These are phyloP conservation scores for Seminavis robusta DNA, from an alignment of 108 stramenopile species.

Conservation along the genomic window DNA sequence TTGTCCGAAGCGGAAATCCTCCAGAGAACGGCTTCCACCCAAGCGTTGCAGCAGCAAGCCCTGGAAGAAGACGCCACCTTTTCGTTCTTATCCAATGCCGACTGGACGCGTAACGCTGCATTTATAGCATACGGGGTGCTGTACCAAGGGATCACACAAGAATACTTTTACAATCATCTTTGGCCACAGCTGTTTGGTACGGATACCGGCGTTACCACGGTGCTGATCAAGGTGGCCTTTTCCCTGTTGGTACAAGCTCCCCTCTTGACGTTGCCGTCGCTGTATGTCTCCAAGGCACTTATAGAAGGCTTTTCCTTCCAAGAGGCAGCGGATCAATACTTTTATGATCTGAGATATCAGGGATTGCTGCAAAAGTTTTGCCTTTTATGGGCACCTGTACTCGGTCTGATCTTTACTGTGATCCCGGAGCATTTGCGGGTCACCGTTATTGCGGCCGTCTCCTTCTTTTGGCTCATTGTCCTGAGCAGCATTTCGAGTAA, in stretches of 20 bases:
- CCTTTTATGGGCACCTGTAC: slow-evolving; percentile 47
- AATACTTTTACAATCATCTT: slow-evolving; percentile 57
- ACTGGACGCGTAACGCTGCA: slow-evolving; percentile 16
- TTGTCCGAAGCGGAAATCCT: too few species aligned
- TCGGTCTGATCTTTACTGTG: slow-evolving; percentile 46
- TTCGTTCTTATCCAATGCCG: too few species aligned
- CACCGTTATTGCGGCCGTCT: slow-evolving; percentile 40
- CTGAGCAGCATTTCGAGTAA: too few species aligned
- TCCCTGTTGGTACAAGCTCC: slow-evolving; percentile 40
- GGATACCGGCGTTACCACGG: slow-evolving; percentile 22
- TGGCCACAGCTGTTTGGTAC: slow-evolving; percentile 50
- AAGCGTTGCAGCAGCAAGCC: background rate
- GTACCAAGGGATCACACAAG: slow-evolving; percentile 59
- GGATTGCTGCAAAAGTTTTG: slow-evolving; percentile 56
- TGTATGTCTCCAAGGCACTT: slow-evolving; percentile 51
- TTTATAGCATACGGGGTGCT: slow-evolving; percentile 57
- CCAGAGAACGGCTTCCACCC: background rate
- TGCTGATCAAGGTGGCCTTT: slow-evolving; percentile 43
- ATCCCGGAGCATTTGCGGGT: slow-evolving; percentile 55
- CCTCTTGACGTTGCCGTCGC: slow-evolving; percentile 49
- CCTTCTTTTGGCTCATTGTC: slow-evolving; percentile 64
- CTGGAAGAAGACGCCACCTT: too few species aligned
- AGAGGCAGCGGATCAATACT: slow-evolving; percentile 21
- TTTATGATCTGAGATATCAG: slow-evolving; percentile 40
- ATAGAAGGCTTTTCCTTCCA: slow-evolving; percentile 27